Evolutionary conservation across 208 protist species (phyloP).

Genomic region (Trypanosoma boissoni): DNA sequence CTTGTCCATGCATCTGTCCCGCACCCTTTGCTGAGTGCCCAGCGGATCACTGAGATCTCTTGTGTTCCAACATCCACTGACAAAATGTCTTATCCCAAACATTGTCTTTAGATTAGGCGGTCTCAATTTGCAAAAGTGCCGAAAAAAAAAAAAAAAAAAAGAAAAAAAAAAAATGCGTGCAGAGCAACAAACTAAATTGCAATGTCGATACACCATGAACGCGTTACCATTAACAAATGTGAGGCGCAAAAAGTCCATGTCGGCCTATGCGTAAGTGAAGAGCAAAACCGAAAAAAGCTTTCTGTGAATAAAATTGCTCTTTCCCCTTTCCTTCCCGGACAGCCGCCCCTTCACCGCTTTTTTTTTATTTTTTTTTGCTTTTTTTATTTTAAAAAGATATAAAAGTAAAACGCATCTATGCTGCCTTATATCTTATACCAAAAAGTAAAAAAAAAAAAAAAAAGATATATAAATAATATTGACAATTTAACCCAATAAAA

Average conservation of each 20-base stretch:
- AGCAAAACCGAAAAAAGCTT: no score
- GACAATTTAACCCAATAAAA: not conserved
- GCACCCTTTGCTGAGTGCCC: no score
- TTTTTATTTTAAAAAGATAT: not conserved
- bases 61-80: no score
- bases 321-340: not conserved
- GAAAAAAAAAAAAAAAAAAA: conserved; percentile 10
- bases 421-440: not conserved
- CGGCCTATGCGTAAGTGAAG: no score
- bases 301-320: not conserved
- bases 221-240: no score
- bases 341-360: not conserved
- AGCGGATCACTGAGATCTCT: no score
- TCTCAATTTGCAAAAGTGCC: conserved; percentile 4
- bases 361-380: conserved; percentile 10
- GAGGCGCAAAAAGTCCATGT: no score
- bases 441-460: not conserved
- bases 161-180: conserved; percentile 8
- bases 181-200: no score
- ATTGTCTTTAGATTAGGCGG: no score
- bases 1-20: no score
- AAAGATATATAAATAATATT: conserved; percentile 4
- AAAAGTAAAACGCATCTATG: not conserved
- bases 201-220: no score
- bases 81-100: no score